phyloP scores from a whole-genome alignment of 2,329 filamentous ascomycete genomes.

The Fusarium musae region DNA sequence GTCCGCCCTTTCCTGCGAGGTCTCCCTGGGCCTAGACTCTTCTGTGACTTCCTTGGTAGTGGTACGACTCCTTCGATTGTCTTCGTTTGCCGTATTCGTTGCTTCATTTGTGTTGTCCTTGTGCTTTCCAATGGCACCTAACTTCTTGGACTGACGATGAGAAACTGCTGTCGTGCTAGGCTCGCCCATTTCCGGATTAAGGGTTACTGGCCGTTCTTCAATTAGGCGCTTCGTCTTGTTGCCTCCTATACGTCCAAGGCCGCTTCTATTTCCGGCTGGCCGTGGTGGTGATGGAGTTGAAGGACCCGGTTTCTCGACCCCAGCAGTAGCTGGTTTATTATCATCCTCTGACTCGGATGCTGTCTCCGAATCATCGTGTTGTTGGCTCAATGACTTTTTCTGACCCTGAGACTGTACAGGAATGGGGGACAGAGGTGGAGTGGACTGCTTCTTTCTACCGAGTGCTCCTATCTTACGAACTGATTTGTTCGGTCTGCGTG shows the following conservation, averaged over 20 bases:
- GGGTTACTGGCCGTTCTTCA: conserved; percentile 1
- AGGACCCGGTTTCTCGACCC: conserved; percentile 21
- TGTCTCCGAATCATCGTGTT: conserved; percentile 53
- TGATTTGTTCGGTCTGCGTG: conserved; percentile 30
- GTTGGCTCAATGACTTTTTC: background rate
- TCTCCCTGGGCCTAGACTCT: conserved; percentile 53
- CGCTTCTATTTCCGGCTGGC: conserved; percentile 44
- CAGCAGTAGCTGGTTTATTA: conserved; percentile 41
- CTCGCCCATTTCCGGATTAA: conserved; percentile 15
- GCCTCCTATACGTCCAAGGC: conserved; percentile 57
- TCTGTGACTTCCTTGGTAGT: conserved; percentile 35
- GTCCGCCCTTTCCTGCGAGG: conserved; percentile 59
- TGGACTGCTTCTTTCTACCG: conserved; percentile 48
- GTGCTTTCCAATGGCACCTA: conserved; percentile 52
- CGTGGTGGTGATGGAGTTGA: conserved; percentile 42
- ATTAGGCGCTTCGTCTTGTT: conserved; percentile 34
- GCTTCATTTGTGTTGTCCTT: conserved; percentile 15
- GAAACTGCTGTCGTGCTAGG: conserved; percentile 4
- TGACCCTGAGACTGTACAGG: conserved; percentile 10
- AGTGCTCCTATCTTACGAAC: conserved; percentile 50
- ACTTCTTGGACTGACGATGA: conserved; percentile 35
- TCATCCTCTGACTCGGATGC: conserved; percentile 56
- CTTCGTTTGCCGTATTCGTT: conserved; percentile 20
- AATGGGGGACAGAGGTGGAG: conserved; percentile 40
- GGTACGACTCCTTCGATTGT: conserved; percentile 37